Conservation (phyloP, 768 basidiomycete genomes). For the Amylocystis lapponica region DNA sequence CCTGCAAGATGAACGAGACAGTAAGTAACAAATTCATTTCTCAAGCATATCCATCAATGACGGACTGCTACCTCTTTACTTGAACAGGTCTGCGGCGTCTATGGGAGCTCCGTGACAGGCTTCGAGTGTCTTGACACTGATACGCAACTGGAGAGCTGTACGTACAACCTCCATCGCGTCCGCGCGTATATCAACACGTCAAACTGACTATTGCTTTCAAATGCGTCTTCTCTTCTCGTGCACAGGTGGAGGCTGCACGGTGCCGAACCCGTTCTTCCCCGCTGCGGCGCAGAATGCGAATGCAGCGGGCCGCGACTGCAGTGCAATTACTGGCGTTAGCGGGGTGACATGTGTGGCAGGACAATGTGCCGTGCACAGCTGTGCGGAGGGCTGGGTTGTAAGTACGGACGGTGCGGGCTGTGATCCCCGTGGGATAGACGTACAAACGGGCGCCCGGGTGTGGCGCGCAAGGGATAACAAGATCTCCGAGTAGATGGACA, state of each 20-base stretch:
- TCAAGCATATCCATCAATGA: neutral
- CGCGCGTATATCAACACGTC: neutral
- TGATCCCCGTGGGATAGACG: no score
- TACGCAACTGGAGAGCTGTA: conserved; percentile 1
- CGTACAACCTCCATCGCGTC: neutral
- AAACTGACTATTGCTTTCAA: neutral
- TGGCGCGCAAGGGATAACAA: no score
- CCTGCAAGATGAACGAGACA: neutral
- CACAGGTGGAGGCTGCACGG: conserved; percentile 4
- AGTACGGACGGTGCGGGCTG: neutral
- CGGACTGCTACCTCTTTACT: neutral
- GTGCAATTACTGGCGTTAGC: neutral
- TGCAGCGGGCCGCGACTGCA: neutral
- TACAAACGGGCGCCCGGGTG: no score
- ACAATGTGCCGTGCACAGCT: neutral
- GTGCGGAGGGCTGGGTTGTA: neutral
- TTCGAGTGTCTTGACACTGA: conserved; percentile 2
- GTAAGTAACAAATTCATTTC: neutral
- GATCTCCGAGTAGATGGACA: no score
- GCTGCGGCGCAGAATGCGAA: neutral
- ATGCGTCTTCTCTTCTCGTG: no score
- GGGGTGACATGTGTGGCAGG: neutral
- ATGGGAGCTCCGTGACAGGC: neutral
- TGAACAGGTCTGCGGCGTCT: conserved; percentile 1
- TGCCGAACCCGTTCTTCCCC: neutral